Evolutionary conservation across 1,284 basidiomycete species (phyloP).

Genomic region (Amylostereum chailletii): DNA sequence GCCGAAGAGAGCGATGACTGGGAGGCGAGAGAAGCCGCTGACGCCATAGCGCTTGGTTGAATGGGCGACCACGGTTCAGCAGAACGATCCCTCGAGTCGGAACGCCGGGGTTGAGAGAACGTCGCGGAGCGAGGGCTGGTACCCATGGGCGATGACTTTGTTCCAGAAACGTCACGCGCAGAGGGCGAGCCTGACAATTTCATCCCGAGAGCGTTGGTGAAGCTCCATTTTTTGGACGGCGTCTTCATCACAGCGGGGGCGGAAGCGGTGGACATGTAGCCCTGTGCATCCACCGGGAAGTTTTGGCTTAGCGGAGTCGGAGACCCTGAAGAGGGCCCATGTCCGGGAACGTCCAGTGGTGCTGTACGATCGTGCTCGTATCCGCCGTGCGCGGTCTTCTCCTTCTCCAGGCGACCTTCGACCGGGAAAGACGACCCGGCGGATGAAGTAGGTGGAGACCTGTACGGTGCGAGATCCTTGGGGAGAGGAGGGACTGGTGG

Average conservation of each 20-base stretch:
- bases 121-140: slow-evolving; percentile 57
- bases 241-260: slow-evolving; percentile 44
- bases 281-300: slow-evolving; percentile 20
- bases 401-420: slow-evolving; percentile 6
- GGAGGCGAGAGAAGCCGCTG: slow-evolving; percentile 64
- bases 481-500: slow-evolving; percentile 96
- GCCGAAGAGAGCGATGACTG: slow-evolving; percentile 63
- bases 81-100: slow-evolving; percentile 52
- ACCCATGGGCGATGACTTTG: slow-evolving; percentile 40
- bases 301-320: slow-evolving; percentile 20
- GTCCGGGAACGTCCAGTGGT: slow-evolving; percentile 40
- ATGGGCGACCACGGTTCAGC: slow-evolving; percentile 55
- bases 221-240: slow-evolving; percentile 94
- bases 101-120: slow-evolving; percentile 56
- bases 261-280: slow-evolving; percentile 29
- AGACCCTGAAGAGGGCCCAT: slow-evolving; percentile 6
- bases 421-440: too few species aligned
- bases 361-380: slow-evolving; percentile 33
- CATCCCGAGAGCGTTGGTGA: slow-evolving; percentile 83
- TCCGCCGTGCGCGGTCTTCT: slow-evolving; percentile 21
- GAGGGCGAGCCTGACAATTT: slow-evolving; percentile 63
- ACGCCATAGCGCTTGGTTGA: slow-evolving; percentile 66
- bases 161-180: slow-evolving; percentile 36
- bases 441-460: slow-evolving; percentile 49
- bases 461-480: slow-evolving; percentile 78